These are phyloP conservation scores for Sporothrix brunneoviolacea DNA, from an alignment of 2,329 filamentous ascomycete genomes.

Conservation along the genomic window DNA sequence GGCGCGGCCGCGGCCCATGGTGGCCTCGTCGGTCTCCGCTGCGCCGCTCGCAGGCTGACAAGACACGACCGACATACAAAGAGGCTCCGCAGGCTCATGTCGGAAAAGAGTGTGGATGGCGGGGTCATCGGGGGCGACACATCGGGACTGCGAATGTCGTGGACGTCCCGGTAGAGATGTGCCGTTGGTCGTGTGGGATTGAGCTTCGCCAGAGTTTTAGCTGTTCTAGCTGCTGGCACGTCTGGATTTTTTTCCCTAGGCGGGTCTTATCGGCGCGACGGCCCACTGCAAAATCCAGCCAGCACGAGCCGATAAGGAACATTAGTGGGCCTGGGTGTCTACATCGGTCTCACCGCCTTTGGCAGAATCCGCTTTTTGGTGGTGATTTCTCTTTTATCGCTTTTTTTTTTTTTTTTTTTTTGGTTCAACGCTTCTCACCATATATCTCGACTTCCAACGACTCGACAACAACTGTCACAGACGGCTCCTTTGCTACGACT, in stretches of 20 bases:
- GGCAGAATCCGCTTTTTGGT: constrained; percentile 15
- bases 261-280: not conserved
- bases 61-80: constrained; percentile 22
- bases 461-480: not conserved
- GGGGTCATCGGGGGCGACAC: constrained; percentile 9
- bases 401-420: constrained; percentile 9
- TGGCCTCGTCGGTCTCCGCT: not conserved
- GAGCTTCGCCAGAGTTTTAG: too few species aligned
- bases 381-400: not conserved
- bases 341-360: constrained; percentile 10
- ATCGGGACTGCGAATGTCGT: not conserved
- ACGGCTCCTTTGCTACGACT: too few species aligned
- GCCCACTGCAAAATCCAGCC: too few species aligned
- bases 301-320: constrained; percentile 3
- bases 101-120: constrained; percentile 12
- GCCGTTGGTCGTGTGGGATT: too few species aligned
- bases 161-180: too few species aligned
- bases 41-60: constrained; percentile 11
- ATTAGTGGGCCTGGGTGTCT: not conserved
- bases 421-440: not conserved
- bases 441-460: not conserved
- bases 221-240: not conserved
- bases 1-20: not conserved
- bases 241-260: not conserved
- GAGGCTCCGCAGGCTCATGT: constrained; percentile 14